A percentile compares a stretch with the other conserved stretches of the same genome.
These are phyloP conservation scores for Colletotrichum liaoningense DNA, from an alignment of 2,329 filamentous ascomycete species.

Conservation along the genomic window DNA sequence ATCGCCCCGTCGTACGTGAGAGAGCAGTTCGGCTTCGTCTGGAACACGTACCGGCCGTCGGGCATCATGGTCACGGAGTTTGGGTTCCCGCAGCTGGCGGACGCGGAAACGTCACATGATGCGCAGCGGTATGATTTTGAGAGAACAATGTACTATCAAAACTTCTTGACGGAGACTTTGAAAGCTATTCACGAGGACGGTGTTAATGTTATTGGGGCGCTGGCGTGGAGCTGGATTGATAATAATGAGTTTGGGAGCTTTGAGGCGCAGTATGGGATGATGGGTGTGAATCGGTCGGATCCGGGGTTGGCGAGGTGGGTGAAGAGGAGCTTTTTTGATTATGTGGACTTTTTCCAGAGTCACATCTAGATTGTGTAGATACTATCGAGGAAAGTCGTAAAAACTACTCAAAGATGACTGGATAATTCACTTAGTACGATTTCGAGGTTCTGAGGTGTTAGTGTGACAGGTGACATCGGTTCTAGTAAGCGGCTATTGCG, in stretches of 20 bases:
- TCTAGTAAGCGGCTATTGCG: background rate
- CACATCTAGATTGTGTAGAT: background rate
- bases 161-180: constrained; percentile 64
- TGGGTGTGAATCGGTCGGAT: constrained; percentile 61
- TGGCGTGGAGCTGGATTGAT: constrained; percentile 64
- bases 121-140: constrained; percentile 64
- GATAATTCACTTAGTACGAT: too few species aligned
- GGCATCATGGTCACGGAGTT: constrained; percentile 63
- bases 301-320: constrained; percentile 60
- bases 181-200: constrained; percentile 67
- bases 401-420: background rate
- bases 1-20: constrained; percentile 69
- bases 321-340: constrained; percentile 70
- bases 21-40: constrained; percentile 66
- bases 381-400: background rate
- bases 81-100: constrained; percentile 65
- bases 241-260: constrained; percentile 70
- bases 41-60: constrained; percentile 64
- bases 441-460: too few species aligned
- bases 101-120: constrained; percentile 52
- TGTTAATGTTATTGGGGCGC: constrained; percentile 63
- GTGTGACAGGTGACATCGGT: too few species aligned
- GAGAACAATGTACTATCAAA: constrained; percentile 65
- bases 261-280: constrained; percentile 66
- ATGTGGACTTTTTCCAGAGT: constrained; percentile 60